Evolutionary conservation across 805 yeast genomes (phyloP).

Genomic region (Myxozyma kluyveri): DNA sequence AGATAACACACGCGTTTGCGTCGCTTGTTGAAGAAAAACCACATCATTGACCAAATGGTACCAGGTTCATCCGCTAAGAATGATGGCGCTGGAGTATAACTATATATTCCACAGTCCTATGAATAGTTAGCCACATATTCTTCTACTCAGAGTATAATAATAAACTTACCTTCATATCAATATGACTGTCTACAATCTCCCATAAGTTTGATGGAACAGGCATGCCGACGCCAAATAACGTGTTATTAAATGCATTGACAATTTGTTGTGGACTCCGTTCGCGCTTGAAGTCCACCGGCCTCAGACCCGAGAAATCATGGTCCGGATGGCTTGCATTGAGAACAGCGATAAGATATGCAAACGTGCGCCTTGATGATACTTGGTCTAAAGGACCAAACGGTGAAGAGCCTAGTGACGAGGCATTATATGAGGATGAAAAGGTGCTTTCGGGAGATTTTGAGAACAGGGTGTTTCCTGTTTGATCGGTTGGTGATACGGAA

Average conservation of each 20-base stretch:
- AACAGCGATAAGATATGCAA: constrained; percentile 86
- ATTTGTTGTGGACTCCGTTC: constrained; percentile 42
- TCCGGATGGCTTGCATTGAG: constrained; percentile 92
- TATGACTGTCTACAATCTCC: constrained; percentile 81
- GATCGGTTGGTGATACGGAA: constrained; percentile 33
- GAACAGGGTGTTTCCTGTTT: constrained; percentile 1
- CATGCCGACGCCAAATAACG: constrained; percentile 63
- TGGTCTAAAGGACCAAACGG: constrained; percentile 93
- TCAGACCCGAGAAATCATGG: constrained; percentile 84
- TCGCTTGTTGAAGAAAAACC: constrained; percentile 89
- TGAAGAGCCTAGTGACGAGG: constrained; percentile 35
- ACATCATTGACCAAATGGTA: constrained; percentile 71
- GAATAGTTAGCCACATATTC: not conserved
- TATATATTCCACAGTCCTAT: constrained; percentile 27
- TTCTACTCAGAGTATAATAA: too few relatives aligned
- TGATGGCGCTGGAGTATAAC: constrained; percentile 48
- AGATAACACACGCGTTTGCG: constrained; percentile 87
- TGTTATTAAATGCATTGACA: constrained; percentile 68
- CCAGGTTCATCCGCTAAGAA: constrained; percentile 65
- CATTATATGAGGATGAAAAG: constrained; percentile 6
- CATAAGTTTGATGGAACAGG: constrained; percentile 67
- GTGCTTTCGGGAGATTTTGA: constrained; percentile 9
- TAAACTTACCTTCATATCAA: constrained; percentile 61
- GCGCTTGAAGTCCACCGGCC: constrained; percentile 72
- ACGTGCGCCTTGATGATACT: constrained; percentile 81